These are phyloP conservation scores for Exutisphaerella laricina DNA, from an alignment of 2,329 filamentous ascomycete genomes.

Conservation along the genomic window DNA sequence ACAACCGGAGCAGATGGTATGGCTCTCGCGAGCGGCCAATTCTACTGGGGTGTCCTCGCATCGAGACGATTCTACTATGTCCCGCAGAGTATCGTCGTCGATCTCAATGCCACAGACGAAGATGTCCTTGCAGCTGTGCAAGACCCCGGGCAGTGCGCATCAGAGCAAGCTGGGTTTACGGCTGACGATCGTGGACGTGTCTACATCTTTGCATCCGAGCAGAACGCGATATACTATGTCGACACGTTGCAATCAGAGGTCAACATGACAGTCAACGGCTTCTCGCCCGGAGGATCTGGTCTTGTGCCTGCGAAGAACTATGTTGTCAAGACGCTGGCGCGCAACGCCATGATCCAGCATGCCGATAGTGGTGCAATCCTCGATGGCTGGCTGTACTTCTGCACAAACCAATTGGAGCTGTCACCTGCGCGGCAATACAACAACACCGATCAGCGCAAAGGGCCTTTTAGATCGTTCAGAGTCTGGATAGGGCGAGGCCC, in stretches of 20 bases:
- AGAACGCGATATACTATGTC: constrained; percentile 43
- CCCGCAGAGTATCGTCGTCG: constrained; percentile 33
- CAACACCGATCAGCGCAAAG: constrained; percentile 35
- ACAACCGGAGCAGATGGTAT: constrained; percentile 29
- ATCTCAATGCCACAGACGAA: constrained; percentile 32
- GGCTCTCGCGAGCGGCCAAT: constrained; percentile 37
- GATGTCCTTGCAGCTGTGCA: constrained; percentile 36
- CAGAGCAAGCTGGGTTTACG: constrained; percentile 41
- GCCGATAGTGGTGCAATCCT: constrained; percentile 39
- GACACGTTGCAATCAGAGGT: constrained; percentile 35
- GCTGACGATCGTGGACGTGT: constrained; percentile 39
- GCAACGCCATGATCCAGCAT: constrained; percentile 40
- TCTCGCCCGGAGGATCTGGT: constrained; percentile 31
- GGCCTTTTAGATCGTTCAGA: constrained; percentile 36
- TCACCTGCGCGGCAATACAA: constrained; percentile 36
- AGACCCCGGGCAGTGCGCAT: constrained; percentile 37
- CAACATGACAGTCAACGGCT: constrained; percentile 34
- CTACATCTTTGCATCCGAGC: constrained; percentile 40
- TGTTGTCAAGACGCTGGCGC: constrained; percentile 38
- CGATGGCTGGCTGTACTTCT: constrained; percentile 41
- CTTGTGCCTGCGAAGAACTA: constrained; percentile 34
- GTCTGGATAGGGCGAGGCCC: constrained; percentile 36
- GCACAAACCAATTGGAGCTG: constrained; percentile 39
- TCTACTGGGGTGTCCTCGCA: constrained; percentile 42
- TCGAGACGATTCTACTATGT: constrained; percentile 40